These are phyloP conservation scores for Starmerella gropengiesseri DNA, from an alignment of 805 yeast species.

Conservation along the genomic window DNA sequence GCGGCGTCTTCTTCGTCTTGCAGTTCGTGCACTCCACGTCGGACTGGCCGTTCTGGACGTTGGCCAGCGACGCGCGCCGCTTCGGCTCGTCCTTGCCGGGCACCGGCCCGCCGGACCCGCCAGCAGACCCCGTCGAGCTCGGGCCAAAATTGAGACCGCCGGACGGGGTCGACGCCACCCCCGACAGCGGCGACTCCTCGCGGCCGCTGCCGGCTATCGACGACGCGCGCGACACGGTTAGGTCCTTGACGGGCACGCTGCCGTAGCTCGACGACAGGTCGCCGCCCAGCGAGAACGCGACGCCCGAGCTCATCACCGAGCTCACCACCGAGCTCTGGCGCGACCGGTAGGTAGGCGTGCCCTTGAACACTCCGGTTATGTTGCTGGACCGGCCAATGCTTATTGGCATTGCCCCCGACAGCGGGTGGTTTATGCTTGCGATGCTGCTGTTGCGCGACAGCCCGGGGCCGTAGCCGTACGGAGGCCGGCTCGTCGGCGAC, in stretches of 20 bases:
- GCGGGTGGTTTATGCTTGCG: constrained; percentile 3
- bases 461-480: constrained; percentile 4
- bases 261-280: constrained; percentile 1
- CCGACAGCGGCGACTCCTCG: constrained; percentile 7
- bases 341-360: constrained; percentile 18
- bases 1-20: constrained; percentile 82
- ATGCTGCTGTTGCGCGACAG: constrained; percentile 15
- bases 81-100: constrained; percentile 5
- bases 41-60: constrained; percentile 3
- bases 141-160: background rate
- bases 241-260: constrained; percentile 8
- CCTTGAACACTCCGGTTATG: constrained; percentile 20
- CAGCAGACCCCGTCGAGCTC: constrained; percentile 2
- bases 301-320: constrained; percentile 9
- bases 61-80: background rate
- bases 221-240: constrained; percentile 7
- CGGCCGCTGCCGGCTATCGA: constrained; percentile 7
- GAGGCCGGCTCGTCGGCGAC: constrained; percentile 19
- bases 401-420: constrained; percentile 14
- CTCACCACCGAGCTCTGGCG: constrained; percentile 12
- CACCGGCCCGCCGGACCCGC: constrained; percentile 4
- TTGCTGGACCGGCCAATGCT: constrained; percentile 14
- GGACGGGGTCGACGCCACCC: background rate
- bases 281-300: constrained; percentile 7
- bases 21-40: constrained; percentile 64